These are phyloP conservation scores for Microcos paniculata DNA, from an alignment of 345 rosid species.

Conservation along the genomic window DNA sequence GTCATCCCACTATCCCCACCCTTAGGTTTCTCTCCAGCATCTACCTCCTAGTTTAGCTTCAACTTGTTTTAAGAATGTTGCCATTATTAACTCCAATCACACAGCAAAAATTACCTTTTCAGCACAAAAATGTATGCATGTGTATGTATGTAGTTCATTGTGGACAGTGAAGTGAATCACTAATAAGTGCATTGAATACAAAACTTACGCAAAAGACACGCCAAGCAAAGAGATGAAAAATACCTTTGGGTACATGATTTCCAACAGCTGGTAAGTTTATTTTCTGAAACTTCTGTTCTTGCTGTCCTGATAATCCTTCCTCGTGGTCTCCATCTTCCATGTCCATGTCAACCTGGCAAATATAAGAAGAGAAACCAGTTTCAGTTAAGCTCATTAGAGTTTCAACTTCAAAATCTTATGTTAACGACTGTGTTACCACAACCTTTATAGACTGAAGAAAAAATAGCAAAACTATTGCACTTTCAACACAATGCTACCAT, in stretches of 20 bases:
- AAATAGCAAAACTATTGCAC: not conserved
- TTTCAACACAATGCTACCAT: not conserved
- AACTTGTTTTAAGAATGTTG: not conserved
- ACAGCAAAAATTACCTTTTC: not conserved
- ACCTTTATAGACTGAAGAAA: not conserved
- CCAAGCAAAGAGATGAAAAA: constrained; percentile 6
- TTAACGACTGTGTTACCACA: not conserved
- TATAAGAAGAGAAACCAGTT: constrained; percentile 16
- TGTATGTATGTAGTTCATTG: not conserved
- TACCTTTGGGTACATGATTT: constrained; percentile 49
- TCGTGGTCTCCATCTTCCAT: constrained; percentile 72
- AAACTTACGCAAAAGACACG: not conserved
- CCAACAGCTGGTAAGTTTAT: constrained; percentile 22
- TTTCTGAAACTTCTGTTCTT: constrained; percentile 43
- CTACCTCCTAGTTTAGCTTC: not conserved
- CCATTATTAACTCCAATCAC: not conserved
- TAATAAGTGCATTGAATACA: not conserved
- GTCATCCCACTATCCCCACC: not conserved
- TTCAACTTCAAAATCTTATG: not conserved
- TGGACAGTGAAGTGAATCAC: not conserved
- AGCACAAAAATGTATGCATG: not conserved
- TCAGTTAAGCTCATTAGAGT: not conserved
- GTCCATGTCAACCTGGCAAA: constrained; percentile 88
- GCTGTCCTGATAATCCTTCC: constrained; percentile 31
- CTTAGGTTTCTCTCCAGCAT: not conserved